Conservation (phyloP, 2,329 filamentous ascomycete genomes). For the Trichoderma cornu-damae region DNA sequence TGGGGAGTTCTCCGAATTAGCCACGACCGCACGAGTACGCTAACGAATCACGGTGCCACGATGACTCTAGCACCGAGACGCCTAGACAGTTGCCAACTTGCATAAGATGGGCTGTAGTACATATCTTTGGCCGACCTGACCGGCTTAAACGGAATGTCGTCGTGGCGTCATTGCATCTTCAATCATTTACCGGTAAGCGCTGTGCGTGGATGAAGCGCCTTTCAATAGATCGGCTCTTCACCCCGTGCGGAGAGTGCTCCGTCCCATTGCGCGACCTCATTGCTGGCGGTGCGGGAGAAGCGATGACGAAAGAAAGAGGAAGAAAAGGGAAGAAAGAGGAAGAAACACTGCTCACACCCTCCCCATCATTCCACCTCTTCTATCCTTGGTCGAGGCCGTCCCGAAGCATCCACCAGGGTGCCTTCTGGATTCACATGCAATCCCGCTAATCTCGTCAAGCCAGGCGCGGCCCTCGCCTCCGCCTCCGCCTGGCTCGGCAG, state of each 20-base stretch:
- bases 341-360: background rate
- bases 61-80: conserved; percentile 7
- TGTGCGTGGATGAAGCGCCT: background rate
- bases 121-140: conserved; percentile 9
- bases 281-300: background rate
- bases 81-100: background rate
- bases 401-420: conserved; percentile 24
- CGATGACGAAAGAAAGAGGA: background rate
- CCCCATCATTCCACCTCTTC: conserved; percentile 56
- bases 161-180: background rate
- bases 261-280: background rate
- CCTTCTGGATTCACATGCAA: conserved; percentile 34
- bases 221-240: background rate
- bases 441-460: conserved; percentile 34
- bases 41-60: conserved; percentile 11
- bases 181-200: background rate
- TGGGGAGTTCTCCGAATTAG: conserved; percentile 7
- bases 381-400: conserved; percentile 41
- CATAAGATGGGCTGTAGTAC: background rate
- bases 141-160: background rate
- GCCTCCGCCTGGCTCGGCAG: conserved; percentile 35
- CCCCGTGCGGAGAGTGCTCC: background rate
- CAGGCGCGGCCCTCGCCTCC: conserved; percentile 22
- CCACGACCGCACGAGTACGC: conserved; percentile 6
- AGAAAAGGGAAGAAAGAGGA: background rate